These are phyloP conservation scores for Kalaharituber pfeilii DNA, from an alignment of 2,329 filamentous ascomycete species.

Conservation along the genomic window DNA sequence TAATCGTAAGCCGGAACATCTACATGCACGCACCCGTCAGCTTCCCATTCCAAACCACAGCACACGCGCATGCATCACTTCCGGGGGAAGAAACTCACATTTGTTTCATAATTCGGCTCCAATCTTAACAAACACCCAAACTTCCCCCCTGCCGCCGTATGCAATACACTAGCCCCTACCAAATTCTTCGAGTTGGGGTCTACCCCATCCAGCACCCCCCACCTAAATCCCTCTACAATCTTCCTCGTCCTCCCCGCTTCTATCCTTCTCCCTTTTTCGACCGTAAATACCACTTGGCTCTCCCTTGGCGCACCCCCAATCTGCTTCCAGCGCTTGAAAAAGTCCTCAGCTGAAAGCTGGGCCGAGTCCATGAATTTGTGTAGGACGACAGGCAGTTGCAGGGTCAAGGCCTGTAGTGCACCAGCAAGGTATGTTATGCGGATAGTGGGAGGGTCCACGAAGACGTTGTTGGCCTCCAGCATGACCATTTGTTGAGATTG, in stretches of 20 bases:
- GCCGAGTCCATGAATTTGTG: slow-evolving; percentile 97
- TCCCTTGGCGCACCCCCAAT: slow-evolving; percentile 80
- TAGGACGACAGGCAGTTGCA: slow-evolving; percentile 72
- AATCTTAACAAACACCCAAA: slow-evolving; percentile 83
- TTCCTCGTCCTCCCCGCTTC: slow-evolving; percentile 52
- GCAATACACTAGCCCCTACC: slow-evolving; percentile 74
- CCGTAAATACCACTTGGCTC: slow-evolving; percentile 67
- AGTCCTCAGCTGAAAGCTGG: slow-evolving; percentile 72
- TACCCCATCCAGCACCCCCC: slow-evolving; percentile 68
- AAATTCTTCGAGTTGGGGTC: slow-evolving; percentile 90
- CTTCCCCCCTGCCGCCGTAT: slow-evolving; percentile 69
- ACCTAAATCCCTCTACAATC: slow-evolving; percentile 69
- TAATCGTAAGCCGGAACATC: slow-evolving; percentile 91
- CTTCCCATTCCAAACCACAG: slow-evolving; percentile 11
- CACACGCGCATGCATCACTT: background rate
- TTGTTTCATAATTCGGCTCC: slow-evolving; percentile 83
- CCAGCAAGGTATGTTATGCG: slow-evolving; percentile 88
- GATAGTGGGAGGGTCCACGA: slow-evolving; percentile 72
- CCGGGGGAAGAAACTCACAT: slow-evolving; percentile 52
- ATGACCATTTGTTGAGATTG: slow-evolving; percentile 90
- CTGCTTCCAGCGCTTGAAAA: slow-evolving; percentile 98
- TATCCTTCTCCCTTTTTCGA: slow-evolving; percentile 45
- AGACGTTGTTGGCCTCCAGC: slow-evolving; percentile 72
- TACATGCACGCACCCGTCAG: slow-evolving; percentile 28
- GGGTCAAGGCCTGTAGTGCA: slow-evolving; percentile 74